Evolutionary conservation across 345 rosid species (phyloP), one percentile per base, ranked within the genome.

Genomic region (Lenwebbia sp.): DNA sequence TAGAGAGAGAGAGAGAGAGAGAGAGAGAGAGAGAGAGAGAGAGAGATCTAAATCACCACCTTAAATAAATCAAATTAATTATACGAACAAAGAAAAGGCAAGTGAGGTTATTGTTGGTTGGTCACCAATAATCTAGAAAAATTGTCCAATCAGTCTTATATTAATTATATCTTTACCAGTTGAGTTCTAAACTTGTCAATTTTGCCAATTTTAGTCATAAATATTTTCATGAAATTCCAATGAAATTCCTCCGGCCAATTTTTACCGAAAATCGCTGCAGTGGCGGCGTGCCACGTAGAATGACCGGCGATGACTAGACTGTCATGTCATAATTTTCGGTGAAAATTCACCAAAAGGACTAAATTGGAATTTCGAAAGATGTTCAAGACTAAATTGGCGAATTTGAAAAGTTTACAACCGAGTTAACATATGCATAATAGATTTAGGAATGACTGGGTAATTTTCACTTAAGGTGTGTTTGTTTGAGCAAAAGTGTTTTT

Each of bases 181-280:
- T 10, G 3, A 4, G 10, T 37, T 9, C 1, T 19, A 22, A 37
- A 21, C 13, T 19, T 21, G 19, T 1, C 4, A 8, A 17, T 33
- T 33, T 65, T 65, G 6, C 2, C 25, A 37, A 19, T 70, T 70
- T 2, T 37, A 19, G 8, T 37, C 12, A 3, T 19, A 37, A 70
- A 37, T 4, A 0, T 65, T 33, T 65, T 1, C 1, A 3, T 11
- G 8, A 33, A 33, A 65, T 65, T 65, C 1, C 21, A 65, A 33
- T 33, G 6, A 15, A 65, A 19, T 10, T 5, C 25, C 19, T 70
- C 13, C 0, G 0, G 21, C 12, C 44, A 70, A 17, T 19, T 37
- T 70, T 2, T 1, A 0, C 40, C 4, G 10, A 0, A 33, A 22
- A 17, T 2, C 3, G 0, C 0, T 65, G 0, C 4, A 0, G 3